Evolutionary conservation across 2,329 filamentous ascomycete genomes (phyloP).

Genomic region (Clonostachys byssicola): DNA sequence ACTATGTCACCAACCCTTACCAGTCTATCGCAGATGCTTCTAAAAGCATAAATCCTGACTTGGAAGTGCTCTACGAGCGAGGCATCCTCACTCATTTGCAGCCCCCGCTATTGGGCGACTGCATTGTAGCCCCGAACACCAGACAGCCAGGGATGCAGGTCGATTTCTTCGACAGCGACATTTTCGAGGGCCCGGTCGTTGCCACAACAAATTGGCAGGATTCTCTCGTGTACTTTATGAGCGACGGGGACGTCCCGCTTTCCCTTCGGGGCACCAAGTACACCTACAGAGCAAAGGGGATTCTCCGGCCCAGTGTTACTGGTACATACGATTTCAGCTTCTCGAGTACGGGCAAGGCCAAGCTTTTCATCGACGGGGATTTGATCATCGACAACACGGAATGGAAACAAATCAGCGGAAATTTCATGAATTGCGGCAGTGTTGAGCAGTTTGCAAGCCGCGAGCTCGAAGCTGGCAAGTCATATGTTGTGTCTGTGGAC

Average conservation of each 20-base stretch:
- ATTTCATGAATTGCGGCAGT: constrained; percentile 9
- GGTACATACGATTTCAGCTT: constrained; percentile 64
- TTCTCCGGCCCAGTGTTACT: constrained; percentile 50
- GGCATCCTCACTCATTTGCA: constrained; percentile 9
- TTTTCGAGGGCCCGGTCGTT: constrained; percentile 6
- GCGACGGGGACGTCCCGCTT: constrained; percentile 50
- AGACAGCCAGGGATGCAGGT: background rate
- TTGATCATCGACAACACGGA: constrained; percentile 62
- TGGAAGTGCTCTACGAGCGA: constrained; percentile 5
- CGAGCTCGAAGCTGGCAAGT: constrained; percentile 4
- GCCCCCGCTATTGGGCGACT: constrained; percentile 4
- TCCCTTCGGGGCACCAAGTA: background rate
- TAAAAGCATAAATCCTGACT: background rate
- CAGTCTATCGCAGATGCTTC: background rate
- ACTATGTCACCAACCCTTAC: constrained; percentile 62
- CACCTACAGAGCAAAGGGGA: constrained; percentile 42
- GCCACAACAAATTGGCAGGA: constrained; percentile 7
- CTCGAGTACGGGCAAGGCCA: constrained; percentile 62
- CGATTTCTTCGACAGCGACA: background rate
- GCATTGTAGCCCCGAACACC: constrained; percentile 1
- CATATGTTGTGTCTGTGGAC: constrained; percentile 7
- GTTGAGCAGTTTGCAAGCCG: constrained; percentile 3
- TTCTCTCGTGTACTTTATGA: constrained; percentile 11
- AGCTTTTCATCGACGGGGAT: constrained; percentile 53
- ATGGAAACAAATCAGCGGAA: constrained; percentile 61